phyloP scores from a whole-genome alignment of 192 early-diverging fungal species.

The Coemansia nantahalensis region DNA sequence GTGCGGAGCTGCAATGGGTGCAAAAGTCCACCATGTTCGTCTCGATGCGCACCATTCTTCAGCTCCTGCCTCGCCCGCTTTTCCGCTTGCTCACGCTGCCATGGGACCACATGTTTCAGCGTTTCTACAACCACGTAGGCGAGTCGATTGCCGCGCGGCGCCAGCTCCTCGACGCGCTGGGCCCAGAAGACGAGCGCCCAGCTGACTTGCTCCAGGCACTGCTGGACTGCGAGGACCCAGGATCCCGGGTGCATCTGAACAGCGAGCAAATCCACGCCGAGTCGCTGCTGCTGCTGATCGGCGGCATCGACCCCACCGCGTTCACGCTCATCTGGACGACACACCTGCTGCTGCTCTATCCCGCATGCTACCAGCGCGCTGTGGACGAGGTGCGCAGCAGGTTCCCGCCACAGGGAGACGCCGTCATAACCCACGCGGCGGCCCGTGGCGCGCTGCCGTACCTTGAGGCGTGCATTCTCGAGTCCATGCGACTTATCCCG shows the following conservation, averaged over 20 bases:
- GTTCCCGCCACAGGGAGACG: not conserved
- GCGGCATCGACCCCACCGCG: constrained; percentile 29
- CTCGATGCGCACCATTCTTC: constrained; percentile 15
- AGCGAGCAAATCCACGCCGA: constrained; percentile 31
- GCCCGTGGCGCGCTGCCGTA: constrained; percentile 8
- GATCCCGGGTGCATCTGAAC: constrained; percentile 4
- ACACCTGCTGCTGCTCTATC: constrained; percentile 32
- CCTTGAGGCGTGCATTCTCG: constrained; percentile 33
- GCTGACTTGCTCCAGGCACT: constrained; percentile 32
- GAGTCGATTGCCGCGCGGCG: constrained; percentile 14
- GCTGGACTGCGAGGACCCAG: constrained; percentile 26
- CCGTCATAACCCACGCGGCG: constrained; percentile 1
- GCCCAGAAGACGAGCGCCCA: not conserved
- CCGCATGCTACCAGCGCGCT: constrained; percentile 1
- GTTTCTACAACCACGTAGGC: constrained; percentile 10
- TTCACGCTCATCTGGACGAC: constrained; percentile 37
- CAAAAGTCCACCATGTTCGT: constrained; percentile 14
- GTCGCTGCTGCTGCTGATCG: constrained; percentile 21
- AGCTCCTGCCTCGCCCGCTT: constrained; percentile 9
- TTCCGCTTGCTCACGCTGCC: constrained; percentile 16
- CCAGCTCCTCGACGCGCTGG: constrained; percentile 8
- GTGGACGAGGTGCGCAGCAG: constrained; percentile 7
- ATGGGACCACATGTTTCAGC: constrained; percentile 17
- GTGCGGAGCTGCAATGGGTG: constrained; percentile 18
- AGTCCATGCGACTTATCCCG: constrained; percentile 26